Conservation (phyloP, 2,329 filamentous ascomycete genomes). For the Apiospora kogelbergensis region DNA sequence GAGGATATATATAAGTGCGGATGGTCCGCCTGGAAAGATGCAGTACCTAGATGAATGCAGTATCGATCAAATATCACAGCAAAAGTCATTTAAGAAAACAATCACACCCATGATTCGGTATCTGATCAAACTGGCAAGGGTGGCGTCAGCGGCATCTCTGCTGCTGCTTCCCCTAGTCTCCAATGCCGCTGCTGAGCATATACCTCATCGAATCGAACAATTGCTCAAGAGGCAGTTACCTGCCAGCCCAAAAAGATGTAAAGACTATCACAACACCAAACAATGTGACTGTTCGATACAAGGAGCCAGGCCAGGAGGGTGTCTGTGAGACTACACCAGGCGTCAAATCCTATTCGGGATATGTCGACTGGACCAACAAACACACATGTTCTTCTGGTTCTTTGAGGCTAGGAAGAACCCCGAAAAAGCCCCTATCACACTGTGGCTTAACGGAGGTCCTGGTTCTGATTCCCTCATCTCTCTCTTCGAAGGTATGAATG, state of each 20-base stretch:
- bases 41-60: too few relatives aligned
- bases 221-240: conserved; percentile 33
- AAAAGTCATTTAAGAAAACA: not conserved
- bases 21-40: not conserved
- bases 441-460: conserved; percentile 55
- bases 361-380: conserved; percentile 38
- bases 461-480: conserved; percentile 56
- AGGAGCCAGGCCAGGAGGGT: conserved; percentile 46
- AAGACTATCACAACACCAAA: conserved; percentile 28
- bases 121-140: conserved; percentile 34
- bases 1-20: not conserved
- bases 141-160: not conserved
- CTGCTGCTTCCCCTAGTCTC: not conserved
- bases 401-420: conserved; percentile 50
- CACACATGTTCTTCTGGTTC: conserved; percentile 49
- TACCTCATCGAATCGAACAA: not conserved
- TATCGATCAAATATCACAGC: not conserved
- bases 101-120: conserved; percentile 17
- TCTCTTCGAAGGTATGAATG: conserved; percentile 38
- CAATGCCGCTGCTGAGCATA: not conserved
- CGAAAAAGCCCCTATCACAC: conserved; percentile 44
- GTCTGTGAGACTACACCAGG: conserved; percentile 43
- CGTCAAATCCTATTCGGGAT: conserved; percentile 43
- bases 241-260: conserved; percentile 31
- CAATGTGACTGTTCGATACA: conserved; percentile 44